Percentiles rank a stretch among this genome's conserved stretches.
Evolutionary conservation across 768 basidiomycete genomes (phyloP).

Genomic region (Agrocybe praecox): DNA sequence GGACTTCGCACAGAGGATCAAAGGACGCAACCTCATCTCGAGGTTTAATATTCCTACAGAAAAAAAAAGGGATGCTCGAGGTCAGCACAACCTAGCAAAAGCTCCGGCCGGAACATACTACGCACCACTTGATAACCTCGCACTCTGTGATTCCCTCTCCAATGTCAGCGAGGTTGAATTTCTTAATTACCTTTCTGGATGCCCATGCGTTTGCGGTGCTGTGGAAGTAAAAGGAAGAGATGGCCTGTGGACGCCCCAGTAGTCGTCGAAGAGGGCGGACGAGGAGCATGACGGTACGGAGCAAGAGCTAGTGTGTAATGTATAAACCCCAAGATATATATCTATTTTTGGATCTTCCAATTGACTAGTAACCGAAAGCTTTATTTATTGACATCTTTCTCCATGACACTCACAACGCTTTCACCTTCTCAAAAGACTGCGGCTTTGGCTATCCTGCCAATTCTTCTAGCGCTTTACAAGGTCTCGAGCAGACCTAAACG

Average conservation of each 20-base stretch:
- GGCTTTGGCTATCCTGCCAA: constrained; percentile 25
- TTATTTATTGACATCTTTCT: too few relatives aligned
- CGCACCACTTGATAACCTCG: constrained; percentile 85
- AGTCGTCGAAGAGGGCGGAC: constrained; percentile 33
- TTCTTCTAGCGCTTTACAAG: constrained; percentile 22
- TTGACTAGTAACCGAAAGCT: too few relatives aligned
- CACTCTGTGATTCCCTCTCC: constrained; percentile 93
- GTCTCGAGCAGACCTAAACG: constrained; percentile 28
- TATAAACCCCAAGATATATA: background rate
- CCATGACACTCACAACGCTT: background rate
- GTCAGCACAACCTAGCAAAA: constrained; percentile 6
- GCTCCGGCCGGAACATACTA: constrained; percentile 31
- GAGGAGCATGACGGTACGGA: constrained; percentile 35
- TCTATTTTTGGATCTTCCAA: background rate
- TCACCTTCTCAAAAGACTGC: constrained; percentile 3
- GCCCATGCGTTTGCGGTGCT: constrained; percentile 30
- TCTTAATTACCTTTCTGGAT: constrained; percentile 43
- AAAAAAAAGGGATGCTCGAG: too few relatives aligned
- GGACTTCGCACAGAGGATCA: constrained; percentile 80
- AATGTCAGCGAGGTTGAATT: constrained; percentile 82
- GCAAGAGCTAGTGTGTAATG: background rate
- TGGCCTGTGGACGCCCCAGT: constrained; percentile 26
- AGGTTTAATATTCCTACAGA: constrained; percentile 66
- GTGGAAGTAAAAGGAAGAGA: constrained; percentile 36
- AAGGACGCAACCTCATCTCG: constrained; percentile 57